These are phyloP conservation scores for Pichia cephalocereana DNA, from an alignment of 805 yeast genomes.

Conservation along the genomic window DNA sequence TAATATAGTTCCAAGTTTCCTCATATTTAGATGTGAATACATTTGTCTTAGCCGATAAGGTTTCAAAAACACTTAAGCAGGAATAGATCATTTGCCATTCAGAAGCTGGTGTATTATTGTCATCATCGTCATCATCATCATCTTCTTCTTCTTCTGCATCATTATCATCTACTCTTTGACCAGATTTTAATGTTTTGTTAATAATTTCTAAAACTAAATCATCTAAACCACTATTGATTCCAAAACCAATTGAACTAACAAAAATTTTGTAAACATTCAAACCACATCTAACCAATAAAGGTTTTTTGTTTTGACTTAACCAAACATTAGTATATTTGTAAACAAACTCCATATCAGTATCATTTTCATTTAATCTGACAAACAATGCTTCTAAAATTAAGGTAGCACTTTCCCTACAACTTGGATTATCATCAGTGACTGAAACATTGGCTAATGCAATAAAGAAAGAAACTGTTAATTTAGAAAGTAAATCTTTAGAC, in stretches of 20 bases:
- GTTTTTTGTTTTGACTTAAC: slow-evolving; percentile 48
- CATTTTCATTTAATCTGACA: slow-evolving; percentile 31
- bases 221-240: slow-evolving; percentile 18
- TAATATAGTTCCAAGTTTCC: slow-evolving; percentile 43
- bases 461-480: slow-evolving; percentile 67
- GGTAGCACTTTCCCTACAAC: slow-evolving; percentile 79
- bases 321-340: slow-evolving; percentile 46
- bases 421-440: slow-evolving; percentile 66
- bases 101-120: slow-evolving; percentile 13
- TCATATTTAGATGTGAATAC: slow-evolving; percentile 35
- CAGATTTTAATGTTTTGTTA: slow-evolving; percentile 11
- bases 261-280: slow-evolving; percentile 60
- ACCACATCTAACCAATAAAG: slow-evolving; percentile 61
- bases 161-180: slow-evolving; percentile 27
- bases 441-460: slow-evolving; percentile 71
- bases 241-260: slow-evolving; percentile 38
- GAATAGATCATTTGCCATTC: slow-evolving; percentile 78
- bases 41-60: slow-evolving; percentile 10
- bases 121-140: slow-evolving; percentile 25
- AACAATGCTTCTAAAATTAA: slow-evolving; percentile 49
- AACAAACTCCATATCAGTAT: slow-evolving; percentile 22
- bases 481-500: slow-evolving; percentile 46
- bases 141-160: slow-evolving; percentile 15
- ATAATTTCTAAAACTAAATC: slow-evolving; percentile 22
- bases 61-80: slow-evolving; percentile 38